A percentile compares a stretch with the other conserved stretches of the same genome.
These are phyloP conservation scores for Creolimax fragrantissima DNA, from an alignment of 78 protist genomes.

Conservation along the genomic window DNA sequence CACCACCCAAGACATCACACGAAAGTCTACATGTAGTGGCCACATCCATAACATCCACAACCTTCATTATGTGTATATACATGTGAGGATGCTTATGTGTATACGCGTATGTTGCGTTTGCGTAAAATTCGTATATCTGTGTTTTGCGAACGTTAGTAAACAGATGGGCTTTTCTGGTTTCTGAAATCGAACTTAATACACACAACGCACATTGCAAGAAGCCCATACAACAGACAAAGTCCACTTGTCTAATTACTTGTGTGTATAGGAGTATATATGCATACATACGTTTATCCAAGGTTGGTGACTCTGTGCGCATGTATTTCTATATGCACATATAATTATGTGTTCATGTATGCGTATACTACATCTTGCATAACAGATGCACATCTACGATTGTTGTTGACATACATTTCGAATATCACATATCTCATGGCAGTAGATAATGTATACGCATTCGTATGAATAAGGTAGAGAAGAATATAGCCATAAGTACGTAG, in stretches of 20 bases:
- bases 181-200: neutral
- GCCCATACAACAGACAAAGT: neutral
- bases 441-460: too few relatives aligned
- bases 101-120: neutral
- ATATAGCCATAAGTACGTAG: too few relatives aligned
- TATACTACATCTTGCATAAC: too few relatives aligned
- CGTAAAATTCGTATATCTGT: neutral
- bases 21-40: too few relatives aligned
- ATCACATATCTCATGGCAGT: too few relatives aligned
- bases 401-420: too few relatives aligned
- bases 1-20: neutral
- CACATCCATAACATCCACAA: too few relatives aligned
- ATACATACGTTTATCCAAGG: neutral
- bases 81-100: neutral
- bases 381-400: too few relatives aligned
- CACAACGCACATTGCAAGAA: neutral
- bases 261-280: neutral
- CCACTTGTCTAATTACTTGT: neutral
- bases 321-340: neutral
- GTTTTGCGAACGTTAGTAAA: neutral
- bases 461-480: too few relatives aligned
- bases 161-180: neutral
- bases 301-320: neutral
- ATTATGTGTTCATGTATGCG: neutral
- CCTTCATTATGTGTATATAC: neutral